Conservation (phyloP, 2,329 filamentous ascomycete species). For the Phialophora expanda region DNA sequence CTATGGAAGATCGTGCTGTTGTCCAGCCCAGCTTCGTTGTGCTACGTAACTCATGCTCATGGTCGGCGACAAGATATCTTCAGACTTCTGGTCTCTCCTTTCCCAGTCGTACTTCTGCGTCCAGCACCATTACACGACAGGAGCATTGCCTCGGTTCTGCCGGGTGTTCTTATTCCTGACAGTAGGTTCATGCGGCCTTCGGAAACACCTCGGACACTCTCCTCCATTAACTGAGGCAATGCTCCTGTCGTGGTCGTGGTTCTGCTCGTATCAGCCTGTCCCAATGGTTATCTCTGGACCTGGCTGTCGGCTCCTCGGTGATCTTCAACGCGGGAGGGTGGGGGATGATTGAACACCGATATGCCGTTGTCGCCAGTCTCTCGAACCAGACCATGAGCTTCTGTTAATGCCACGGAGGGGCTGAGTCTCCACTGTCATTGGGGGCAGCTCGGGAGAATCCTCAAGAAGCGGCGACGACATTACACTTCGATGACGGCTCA, state of each 20-base stretch:
- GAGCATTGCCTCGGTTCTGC: background rate
- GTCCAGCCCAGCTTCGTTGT: background rate
- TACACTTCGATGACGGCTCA: constrained; percentile 21
- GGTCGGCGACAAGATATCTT: background rate
- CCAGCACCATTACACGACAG: background rate
- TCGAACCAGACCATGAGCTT: background rate
- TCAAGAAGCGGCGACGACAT: constrained; percentile 11
- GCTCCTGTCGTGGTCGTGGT: background rate
- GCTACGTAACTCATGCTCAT: background rate
- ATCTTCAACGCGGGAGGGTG: background rate
- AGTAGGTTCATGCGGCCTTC: background rate
- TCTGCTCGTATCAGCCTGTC: background rate
- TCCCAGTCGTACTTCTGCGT: background rate
- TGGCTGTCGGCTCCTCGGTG: background rate
- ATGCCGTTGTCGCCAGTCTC: constrained; percentile 7
- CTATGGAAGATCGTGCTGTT: background rate
- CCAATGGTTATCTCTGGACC: background rate
- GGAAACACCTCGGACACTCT: background rate
- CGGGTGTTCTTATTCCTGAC: background rate
- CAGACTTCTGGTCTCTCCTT: background rate
- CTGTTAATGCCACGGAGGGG: background rate
- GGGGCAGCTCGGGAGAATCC: constrained; percentile 15
- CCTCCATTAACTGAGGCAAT: background rate
- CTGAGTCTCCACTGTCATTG: constrained; percentile 7
- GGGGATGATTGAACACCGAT: background rate